Conservation (phyloP, 2,329 filamentous ascomycete species). For the Metarhizium guizhouense region DNA sequence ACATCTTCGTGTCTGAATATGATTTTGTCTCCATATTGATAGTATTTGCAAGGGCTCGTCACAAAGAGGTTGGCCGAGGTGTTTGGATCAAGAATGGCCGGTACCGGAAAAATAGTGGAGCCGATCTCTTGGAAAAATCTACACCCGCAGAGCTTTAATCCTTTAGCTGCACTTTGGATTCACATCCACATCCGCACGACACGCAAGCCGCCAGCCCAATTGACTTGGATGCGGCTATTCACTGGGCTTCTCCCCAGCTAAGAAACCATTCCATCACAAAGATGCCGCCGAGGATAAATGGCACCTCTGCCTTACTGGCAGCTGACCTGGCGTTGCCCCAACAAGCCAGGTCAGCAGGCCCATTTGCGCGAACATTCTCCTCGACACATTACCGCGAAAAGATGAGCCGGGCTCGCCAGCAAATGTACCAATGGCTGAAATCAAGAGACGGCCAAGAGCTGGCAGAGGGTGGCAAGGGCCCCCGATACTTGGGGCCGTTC, state of each 20-base stretch:
- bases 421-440: slow-evolving; percentile 31
- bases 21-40: too few relatives aligned
- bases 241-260: background rate
- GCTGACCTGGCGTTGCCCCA: slow-evolving; percentile 3
- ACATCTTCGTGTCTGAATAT: background rate
- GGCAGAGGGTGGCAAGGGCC: slow-evolving; percentile 15
- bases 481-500: slow-evolving; percentile 29
- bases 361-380: slow-evolving; percentile 26
- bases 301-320: slow-evolving; percentile 19
- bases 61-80: too few relatives aligned
- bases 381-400: slow-evolving; percentile 29
- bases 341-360: slow-evolving; percentile 1
- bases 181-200: background rate
- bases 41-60: too few relatives aligned
- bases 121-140: background rate
- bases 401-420: slow-evolving; percentile 25
- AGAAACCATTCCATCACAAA: background rate
- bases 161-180: background rate
- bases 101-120: slow-evolving; percentile 6
- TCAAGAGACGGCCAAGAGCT: slow-evolving; percentile 15
- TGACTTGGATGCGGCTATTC: background rate
- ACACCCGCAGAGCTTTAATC: background rate
- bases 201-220: background rate
- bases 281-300: slow-evolving; percentile 14
- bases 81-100: background rate